Conservation (phyloP, 129 eudicot genomes). For the Mikania micrantha region DNA sequence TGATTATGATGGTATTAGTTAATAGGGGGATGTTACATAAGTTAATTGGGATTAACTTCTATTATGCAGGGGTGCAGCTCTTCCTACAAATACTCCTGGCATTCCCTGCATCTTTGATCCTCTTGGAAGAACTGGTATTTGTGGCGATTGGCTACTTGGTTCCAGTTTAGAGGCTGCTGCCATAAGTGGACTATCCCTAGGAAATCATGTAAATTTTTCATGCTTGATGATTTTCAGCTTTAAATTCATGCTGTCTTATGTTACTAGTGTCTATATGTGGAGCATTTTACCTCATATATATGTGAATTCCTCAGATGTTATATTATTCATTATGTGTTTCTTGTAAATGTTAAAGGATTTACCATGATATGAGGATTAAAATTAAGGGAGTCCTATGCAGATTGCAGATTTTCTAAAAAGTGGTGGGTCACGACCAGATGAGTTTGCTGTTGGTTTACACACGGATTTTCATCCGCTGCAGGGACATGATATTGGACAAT, state of each 20-base stretch:
- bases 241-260: not conserved
- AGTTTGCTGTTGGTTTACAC: constrained; percentile 77
- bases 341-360: not conserved
- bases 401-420: constrained; percentile 71
- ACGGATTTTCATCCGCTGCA: constrained; percentile 58
- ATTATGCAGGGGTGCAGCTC: constrained; percentile 93
- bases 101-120: constrained; percentile 95
- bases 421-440: constrained; percentile 68
- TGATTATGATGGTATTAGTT: not conserved
- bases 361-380: not conserved
- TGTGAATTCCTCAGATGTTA: not conserved
- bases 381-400: constrained; percentile 26
- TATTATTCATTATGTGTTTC: not conserved
- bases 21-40: not conserved
- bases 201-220: constrained; percentile 56
- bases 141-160: constrained; percentile 97
- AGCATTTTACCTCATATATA: not conserved
- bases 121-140: constrained; percentile 91
- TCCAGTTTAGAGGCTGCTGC: constrained; percentile 93
- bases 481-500: constrained; percentile 89
- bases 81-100: constrained; percentile 85
- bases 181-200: constrained; percentile 87
- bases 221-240: not conserved
- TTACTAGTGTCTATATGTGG: not conserved
- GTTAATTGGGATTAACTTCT: not conserved